phyloP scores from a whole-genome alignment of 768 basidiomycete genomes.

The Trametes coccinea region DNA sequence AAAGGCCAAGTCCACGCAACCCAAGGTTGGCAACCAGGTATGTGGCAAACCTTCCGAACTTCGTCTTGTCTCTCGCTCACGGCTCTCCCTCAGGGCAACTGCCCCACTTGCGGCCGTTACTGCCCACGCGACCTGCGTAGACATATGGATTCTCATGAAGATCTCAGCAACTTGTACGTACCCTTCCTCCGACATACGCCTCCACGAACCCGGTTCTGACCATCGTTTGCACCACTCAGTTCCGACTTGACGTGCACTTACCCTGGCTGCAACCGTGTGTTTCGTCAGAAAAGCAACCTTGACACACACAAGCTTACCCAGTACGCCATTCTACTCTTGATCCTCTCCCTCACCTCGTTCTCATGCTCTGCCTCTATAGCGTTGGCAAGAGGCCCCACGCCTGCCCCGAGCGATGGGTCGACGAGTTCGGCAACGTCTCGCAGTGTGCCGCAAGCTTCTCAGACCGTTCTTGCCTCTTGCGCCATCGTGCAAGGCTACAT shows the following conservation, averaged over 20 bases:
- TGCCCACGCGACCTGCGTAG: neutral
- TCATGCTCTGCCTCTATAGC: neutral
- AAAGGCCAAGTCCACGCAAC: neutral
- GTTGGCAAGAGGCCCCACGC: neutral
- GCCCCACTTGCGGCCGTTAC: neutral
- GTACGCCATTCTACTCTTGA: neutral
- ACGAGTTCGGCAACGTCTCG: neutral
- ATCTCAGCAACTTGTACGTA: neutral
- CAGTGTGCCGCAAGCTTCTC: neutral
- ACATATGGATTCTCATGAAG: neutral
- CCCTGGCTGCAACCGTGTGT: neutral
- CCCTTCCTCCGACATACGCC: neutral
- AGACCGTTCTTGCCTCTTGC: neutral
- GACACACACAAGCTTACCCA: conserved; percentile 5
- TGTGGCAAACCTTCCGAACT: neutral
- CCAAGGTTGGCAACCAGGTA: neutral
- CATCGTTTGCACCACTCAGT: neutral
- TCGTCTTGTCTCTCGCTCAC: neutral
- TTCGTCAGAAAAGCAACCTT: conserved; percentile 4
- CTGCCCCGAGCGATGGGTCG: neutral
- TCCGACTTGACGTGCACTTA: neutral
- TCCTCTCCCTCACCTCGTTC: neutral
- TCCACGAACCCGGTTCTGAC: neutral
- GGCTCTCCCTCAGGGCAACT: neutral
- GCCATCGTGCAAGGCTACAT: conserved; percentile 6